Percentiles rank a stretch among this genome's conserved stretches.
phyloP scores from a whole-genome alignment of 352 stramenopile species.

The Globisporangium alternatum region DNA sequence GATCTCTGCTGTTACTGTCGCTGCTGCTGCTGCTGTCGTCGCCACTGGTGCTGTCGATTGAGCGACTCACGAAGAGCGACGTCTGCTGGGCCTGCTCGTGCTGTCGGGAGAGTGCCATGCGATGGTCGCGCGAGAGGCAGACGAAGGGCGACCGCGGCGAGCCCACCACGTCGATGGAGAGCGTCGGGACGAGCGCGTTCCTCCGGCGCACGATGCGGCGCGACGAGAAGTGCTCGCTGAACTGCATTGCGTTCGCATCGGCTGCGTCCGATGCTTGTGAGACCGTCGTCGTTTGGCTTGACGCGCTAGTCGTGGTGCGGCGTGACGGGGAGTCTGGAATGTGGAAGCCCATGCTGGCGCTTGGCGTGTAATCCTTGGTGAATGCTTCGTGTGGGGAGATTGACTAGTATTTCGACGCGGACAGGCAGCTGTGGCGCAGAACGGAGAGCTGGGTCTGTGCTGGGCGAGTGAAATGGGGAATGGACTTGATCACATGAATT shows the following conservation, averaged over 20 bases:
- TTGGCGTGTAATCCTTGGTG: not conserved
- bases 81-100: slow-evolving; percentile 27
- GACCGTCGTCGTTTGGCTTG: slow-evolving; percentile 13
- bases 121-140: slow-evolving; percentile 32
- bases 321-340: slow-evolving; percentile 51
- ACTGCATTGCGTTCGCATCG: not conserved
- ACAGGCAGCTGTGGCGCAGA: not conserved
- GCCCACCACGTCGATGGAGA: slow-evolving; percentile 40
- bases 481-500: not conserved
- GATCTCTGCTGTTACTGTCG: not conserved
- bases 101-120: slow-evolving; percentile 28
- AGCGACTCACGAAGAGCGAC: not conserved
- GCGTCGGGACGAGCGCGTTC: slow-evolving; percentile 56
- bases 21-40: not conserved
- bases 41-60: not conserved
- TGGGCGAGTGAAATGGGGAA: not conserved
- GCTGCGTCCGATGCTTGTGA: not conserved
- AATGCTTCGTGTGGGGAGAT: not conserved
- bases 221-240: slow-evolving; percentile 10
- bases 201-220: slow-evolving; percentile 31
- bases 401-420: not conserved
- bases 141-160: slow-evolving; percentile 41
- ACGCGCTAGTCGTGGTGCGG: slow-evolving; percentile 8
- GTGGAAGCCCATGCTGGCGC: slow-evolving; percentile 52
- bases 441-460: not conserved